phyloP scores from a whole-genome alignment of 2,329 filamentous ascomycete genomes.

The Fusarium nelsonii region DNA sequence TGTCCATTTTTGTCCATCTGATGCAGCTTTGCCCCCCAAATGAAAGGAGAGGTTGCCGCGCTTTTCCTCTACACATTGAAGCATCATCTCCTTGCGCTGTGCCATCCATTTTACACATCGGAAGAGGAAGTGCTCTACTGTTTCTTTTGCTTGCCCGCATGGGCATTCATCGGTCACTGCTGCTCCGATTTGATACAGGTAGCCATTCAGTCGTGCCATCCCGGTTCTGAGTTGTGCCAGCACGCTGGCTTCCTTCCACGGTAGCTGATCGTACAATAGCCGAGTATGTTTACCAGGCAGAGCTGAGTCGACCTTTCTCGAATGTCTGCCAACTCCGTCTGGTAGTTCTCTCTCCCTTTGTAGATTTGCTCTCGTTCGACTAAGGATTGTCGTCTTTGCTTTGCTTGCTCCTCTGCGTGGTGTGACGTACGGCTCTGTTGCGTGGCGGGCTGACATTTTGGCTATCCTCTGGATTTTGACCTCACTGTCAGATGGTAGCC shows the following conservation, averaged over 20 bases:
- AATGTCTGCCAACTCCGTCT: background rate
- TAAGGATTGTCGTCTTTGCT: background rate
- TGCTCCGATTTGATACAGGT: background rate
- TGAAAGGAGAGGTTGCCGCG: background rate
- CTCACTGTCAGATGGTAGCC: background rate
- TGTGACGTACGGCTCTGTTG: background rate
- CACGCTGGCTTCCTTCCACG: slow-evolving; percentile 36
- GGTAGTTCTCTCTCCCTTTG: background rate
- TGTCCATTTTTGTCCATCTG: background rate
- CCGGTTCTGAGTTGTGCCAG: slow-evolving; percentile 36
- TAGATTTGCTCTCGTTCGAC: background rate
- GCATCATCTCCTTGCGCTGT: background rate
- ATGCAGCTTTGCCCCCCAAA: background rate
- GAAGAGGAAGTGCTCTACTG: slow-evolving; percentile 15
- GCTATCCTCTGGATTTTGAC: background rate
- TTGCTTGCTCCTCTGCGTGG: background rate
- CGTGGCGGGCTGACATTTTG: background rate
- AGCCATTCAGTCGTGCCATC: background rate
- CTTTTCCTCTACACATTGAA: background rate
- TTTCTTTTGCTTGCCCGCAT: background rate
- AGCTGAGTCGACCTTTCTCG: slow-evolving; percentile 30
- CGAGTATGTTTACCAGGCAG: slow-evolving; percentile 18
- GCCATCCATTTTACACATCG: slow-evolving; percentile 2
- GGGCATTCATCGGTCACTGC: background rate
- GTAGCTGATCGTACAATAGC: slow-evolving; percentile 35